phyloP scores from a whole-genome alignment of 2,329 filamentous ascomycete species.

The Aspergillus chevalieri region DNA sequence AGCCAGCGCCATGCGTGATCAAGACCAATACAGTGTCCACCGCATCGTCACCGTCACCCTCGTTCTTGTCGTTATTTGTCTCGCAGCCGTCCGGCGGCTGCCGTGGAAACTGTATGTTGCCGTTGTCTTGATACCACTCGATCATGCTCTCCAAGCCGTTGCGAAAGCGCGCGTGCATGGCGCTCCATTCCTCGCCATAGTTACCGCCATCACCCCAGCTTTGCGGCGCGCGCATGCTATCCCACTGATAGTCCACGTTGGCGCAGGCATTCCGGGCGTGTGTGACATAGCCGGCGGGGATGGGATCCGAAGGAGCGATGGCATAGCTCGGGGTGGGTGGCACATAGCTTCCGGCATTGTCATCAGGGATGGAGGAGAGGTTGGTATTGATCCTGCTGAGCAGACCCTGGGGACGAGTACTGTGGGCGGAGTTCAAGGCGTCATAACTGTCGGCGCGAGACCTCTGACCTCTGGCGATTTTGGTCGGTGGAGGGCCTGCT shows the following conservation, averaged over 20 bases:
- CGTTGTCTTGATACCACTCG: constrained; percentile 67
- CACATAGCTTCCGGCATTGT: constrained; percentile 51
- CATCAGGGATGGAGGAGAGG: constrained; percentile 20
- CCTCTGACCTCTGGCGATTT: constrained; percentile 24
- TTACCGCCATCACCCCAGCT: constrained; percentile 83
- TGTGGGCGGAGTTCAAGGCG: constrained; percentile 22
- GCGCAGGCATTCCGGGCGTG: constrained; percentile 85
- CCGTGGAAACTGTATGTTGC: constrained; percentile 11
- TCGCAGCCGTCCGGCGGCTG: neutral
- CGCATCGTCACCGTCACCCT: constrained; percentile 55
- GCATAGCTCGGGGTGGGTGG: constrained; percentile 78
- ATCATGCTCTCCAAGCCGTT: constrained; percentile 71
- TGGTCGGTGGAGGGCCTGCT: constrained; percentile 5
- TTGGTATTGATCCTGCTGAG: constrained; percentile 30
- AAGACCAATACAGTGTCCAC: constrained; percentile 75
- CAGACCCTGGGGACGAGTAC: constrained; percentile 13
- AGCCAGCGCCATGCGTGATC: constrained; percentile 90
- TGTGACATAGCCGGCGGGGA: constrained; percentile 80
- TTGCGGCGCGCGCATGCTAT: constrained; percentile 73
- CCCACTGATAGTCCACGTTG: constrained; percentile 90
- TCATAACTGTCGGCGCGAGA: constrained; percentile 46
- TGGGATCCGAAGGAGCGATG: constrained; percentile 69
- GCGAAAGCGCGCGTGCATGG: constrained; percentile 88
- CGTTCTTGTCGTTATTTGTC: constrained; percentile 18
- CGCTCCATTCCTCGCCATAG: constrained; percentile 89